Conservation (phyloP, 169 alveolate species). For the Cryptosporidium xiaoi region DNA sequence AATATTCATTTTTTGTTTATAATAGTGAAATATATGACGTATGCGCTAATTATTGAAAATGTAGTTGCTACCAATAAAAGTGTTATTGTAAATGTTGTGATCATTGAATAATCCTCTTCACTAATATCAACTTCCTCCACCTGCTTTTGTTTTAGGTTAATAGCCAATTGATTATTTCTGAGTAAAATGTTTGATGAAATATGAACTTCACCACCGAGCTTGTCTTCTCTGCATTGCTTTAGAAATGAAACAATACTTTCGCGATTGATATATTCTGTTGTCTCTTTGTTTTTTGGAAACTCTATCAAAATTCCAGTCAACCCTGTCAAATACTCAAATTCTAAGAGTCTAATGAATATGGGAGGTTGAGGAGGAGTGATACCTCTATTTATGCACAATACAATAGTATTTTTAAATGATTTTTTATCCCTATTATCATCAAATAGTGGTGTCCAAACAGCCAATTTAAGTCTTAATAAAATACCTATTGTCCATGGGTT, state of each 20-base stretch:
- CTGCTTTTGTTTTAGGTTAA: conserved; percentile 5
- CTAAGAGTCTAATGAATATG: conserved; percentile 29
- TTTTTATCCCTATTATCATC: conserved; percentile 37
- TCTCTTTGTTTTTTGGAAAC: conserved; percentile 48
- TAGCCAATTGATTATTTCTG: conserved; percentile 25
- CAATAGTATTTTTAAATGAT: conserved; percentile 19
- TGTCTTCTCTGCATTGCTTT: conserved; percentile 62
- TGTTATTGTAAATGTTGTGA: conserved; percentile 54
- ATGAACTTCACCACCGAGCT: conserved; percentile 65
- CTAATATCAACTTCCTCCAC: not conserved
- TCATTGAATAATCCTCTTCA: conserved; percentile 54
- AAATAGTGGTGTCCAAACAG: conserved; percentile 62
- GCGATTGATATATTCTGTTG: conserved; percentile 15
- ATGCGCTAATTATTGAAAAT: conserved; percentile 53
- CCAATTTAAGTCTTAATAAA: conserved; percentile 25
- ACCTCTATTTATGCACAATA: conserved; percentile 67
- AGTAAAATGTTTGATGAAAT: conserved; percentile 31
- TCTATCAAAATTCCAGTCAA: conserved; percentile 56
- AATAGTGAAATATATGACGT: conserved; percentile 33
- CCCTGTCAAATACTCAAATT: conserved; percentile 55
- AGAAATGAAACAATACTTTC: conserved; percentile 21
- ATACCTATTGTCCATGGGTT: conserved; percentile 68
- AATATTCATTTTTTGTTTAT: conserved; percentile 19
- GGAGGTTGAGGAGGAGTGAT: conserved; percentile 69
- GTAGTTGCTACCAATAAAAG: conserved; percentile 70